phyloP scores from a whole-genome alignment of 106 monocot species.

The Dioscorea alata region DNA sequence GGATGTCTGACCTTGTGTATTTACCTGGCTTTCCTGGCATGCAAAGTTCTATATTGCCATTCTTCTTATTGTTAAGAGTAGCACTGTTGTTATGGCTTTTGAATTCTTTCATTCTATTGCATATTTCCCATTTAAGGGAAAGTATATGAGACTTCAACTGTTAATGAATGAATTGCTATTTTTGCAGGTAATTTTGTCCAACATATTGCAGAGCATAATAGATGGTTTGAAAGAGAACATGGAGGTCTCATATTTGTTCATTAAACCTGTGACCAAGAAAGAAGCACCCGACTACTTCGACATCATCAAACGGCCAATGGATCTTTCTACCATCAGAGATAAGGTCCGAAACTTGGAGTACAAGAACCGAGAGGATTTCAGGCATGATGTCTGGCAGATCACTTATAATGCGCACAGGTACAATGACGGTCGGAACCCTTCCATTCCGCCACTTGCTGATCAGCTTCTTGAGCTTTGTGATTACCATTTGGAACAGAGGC shows the following conservation, averaged over 20 bases:
- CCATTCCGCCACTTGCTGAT: constrained; percentile 90
- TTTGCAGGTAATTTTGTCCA: constrained; percentile 67
- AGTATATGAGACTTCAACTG: no score
- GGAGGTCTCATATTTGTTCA: constrained; percentile 60
- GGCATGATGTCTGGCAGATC: constrained; percentile 93
- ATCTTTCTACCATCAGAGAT: constrained; percentile 83
- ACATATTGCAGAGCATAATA: constrained; percentile 71
- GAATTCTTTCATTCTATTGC: no score
- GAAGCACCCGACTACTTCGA: constrained; percentile 91
- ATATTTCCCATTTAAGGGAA: no score
- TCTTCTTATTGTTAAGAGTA: no score
- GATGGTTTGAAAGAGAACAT: constrained; percentile 39
- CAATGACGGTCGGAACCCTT: constrained; percentile 69
- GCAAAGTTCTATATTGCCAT: no score
- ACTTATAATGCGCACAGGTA: constrained; percentile 78
- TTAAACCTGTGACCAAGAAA: constrained; percentile 90
- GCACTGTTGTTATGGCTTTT: no score
- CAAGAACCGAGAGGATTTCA: constrained; percentile 71
- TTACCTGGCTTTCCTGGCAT: no score
- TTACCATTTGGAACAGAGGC: constrained; percentile 41
- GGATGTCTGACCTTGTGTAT: no score
- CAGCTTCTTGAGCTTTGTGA: constrained; percentile 89
- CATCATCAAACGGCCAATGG: constrained; percentile 65
- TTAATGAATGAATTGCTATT: neutral
- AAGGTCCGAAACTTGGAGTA: constrained; percentile 91